Evolutionary conservation across 441 rosid genomes (phyloP).

Genomic region (Daphne laureola): DNA sequence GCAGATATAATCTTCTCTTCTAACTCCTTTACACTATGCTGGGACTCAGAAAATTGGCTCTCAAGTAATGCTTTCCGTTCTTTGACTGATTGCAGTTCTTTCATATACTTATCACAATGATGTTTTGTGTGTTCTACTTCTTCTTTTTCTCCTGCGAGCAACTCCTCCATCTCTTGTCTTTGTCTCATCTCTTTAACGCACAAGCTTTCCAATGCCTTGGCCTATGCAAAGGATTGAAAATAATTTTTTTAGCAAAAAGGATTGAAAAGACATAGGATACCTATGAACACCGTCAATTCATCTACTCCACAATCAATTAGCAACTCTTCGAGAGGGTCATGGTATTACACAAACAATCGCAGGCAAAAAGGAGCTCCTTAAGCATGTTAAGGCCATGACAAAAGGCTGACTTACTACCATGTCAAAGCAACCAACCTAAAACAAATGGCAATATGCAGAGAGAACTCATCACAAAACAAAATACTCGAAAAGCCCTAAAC

Average conservation of each 20-base stretch:
- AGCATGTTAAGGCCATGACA: too few species aligned
- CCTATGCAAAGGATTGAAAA: slow-evolving; percentile 35
- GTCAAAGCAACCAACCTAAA: too few species aligned
- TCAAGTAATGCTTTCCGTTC: slow-evolving; percentile 43
- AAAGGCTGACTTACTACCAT: too few species aligned
- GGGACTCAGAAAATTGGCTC: slow-evolving; percentile 40
- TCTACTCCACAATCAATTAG: too few species aligned
- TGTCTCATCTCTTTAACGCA: slow-evolving; percentile 49
- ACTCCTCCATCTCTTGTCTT: slow-evolving; percentile 59
- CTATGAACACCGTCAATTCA: too few species aligned
- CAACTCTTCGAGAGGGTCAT: neutral
- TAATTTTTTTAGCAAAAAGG: too few species aligned
- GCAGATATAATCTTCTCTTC: slow-evolving; percentile 84
- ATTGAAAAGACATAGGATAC: too few species aligned
- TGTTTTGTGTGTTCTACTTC: slow-evolving; percentile 39
- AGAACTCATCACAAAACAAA: too few species aligned
- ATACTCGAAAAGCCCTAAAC: too few species aligned
- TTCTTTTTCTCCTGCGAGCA: slow-evolving; percentile 39
- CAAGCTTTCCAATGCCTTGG: slow-evolving; percentile 51
- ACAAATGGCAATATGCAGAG: too few species aligned
- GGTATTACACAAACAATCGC: neutral
- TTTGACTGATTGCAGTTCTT: slow-evolving; percentile 44
- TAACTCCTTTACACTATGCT: slow-evolving; percentile 36
- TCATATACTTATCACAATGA: slow-evolving; percentile 30
- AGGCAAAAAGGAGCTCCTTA: neutral